Evolutionary conservation across 2,329 filamentous ascomycete genomes (phyloP), one percentile per base, ranked within the genome.

Genomic region (Dactylellina cionopaga): DNA sequence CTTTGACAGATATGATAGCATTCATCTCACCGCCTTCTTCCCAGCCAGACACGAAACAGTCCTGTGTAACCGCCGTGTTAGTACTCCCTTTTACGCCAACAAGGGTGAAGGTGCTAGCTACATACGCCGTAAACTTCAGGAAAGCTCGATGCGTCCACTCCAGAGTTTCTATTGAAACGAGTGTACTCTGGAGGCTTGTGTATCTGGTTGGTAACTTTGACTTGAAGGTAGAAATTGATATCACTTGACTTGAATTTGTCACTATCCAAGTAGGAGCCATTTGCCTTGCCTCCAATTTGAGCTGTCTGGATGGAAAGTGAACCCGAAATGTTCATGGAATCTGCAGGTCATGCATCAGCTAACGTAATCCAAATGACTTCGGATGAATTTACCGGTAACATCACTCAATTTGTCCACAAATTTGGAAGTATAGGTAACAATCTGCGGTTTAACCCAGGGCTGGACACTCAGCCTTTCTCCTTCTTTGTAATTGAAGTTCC

Each of bases 251-350:
- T 78, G 70, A 79, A 74, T 46, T 72, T 58, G 17, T 55, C 46
- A 29, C n/a, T 54, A 22, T 70, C 55, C 5, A 58, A 11, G 24
- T 43, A 68, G 11, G 51, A 49, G 15, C 49, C 62, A 13, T 68
- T 75, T 17, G 76, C 77, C 17, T 49, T 58, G 11, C 72, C 75
- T 43, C 79, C 78, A 44, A 80, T 79, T 2, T 76, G 79, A 1
- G 79, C 79, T 51, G 80, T 80, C 51, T 80, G 80, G 56, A 81
- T 81, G 4, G 78, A 79, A 41, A 79, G 77, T 7, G 78, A 78
- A 4, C 79, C 79, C 1, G 79, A 80, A 25, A 81, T 80, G 72
- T 81, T 81, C 35, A 81, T 77, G 2, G 78, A 77, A 69, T 59
- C 54, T 59, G 6, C 37, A 29, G n/a, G 22, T 5, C 46, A 47